Evolutionary conservation across 768 basidiomycete species (phyloP).

Genomic region (Rhodotorula paludigena): DNA sequence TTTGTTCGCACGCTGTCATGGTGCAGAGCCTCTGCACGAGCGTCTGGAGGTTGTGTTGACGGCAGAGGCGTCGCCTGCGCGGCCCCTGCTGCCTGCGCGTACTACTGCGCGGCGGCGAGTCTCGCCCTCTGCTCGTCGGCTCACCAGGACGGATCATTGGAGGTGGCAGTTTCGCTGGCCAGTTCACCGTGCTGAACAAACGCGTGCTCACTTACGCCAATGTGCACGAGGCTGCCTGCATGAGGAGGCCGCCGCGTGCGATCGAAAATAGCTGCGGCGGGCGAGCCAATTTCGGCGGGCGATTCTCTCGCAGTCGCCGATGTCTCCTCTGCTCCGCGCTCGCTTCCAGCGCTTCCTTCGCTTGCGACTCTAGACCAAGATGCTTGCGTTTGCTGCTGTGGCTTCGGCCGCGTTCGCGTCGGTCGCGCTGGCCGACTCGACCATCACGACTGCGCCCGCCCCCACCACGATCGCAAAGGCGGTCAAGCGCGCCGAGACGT

Average conservation of each 20-base stretch:
- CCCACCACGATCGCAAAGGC: constrained; percentile 6
- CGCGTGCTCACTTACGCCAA: too few relatives aligned
- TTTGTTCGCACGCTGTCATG: too few relatives aligned
- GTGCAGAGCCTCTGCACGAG: too few relatives aligned
- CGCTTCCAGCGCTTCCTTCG: background rate
- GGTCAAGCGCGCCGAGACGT: constrained; percentile 1
- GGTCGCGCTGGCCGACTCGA: background rate
- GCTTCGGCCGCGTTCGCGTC: background rate
- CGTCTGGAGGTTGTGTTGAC: too few relatives aligned
- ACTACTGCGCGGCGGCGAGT: too few relatives aligned
- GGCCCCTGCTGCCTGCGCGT: too few relatives aligned
- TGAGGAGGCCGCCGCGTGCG: background rate
- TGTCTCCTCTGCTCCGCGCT: background rate
- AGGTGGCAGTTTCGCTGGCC: too few relatives aligned
- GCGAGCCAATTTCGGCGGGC: too few relatives aligned
- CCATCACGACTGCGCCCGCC: constrained; percentile 21
- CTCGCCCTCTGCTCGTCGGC: background rate
- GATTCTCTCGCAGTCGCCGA: background rate
- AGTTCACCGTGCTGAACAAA: too few relatives aligned
- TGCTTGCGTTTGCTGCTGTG: background rate
- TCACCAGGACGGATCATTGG: too few relatives aligned
- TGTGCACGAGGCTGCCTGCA: background rate
- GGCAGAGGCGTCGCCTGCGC: too few relatives aligned
- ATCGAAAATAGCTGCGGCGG: background rate
- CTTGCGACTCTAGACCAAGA: background rate